Base-by-base conservation (phyloP, 2,329 filamentous ascomycete genomes). In the Cercospora janseana region DNA sequence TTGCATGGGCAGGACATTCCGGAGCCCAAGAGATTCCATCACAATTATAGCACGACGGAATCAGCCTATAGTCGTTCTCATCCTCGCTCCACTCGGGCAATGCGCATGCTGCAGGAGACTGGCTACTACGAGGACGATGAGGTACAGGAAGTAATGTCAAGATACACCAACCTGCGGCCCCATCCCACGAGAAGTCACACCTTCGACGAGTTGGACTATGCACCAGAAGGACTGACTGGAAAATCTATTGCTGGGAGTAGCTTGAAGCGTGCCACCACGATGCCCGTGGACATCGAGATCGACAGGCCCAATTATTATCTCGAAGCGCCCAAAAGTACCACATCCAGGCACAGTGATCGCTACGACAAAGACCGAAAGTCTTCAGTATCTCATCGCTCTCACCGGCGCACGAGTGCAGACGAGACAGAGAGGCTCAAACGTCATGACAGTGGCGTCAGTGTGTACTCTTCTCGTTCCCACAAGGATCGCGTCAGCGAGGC, bases 71-170 rank as follows among this genome's bases (percentile, higher is more conserved):
- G 55, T 35, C 60, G 57, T 20, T 56, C 59, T 8, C 58, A 54
- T 34, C 56, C 47, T 28, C 59, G 47, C 26, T 52, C 53, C 9
- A 57, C 60, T 10, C 57, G 57, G 24, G 55, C 55, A 2, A 58
- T 61, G 49, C 64, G 63, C 34, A 69, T 72, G 35, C 71, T 75
- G 45, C 72, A 74, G 55, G 64, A 69, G 3, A 66, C 51, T n/a
- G 56, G 55, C 18, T 44, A 57, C 44, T 51, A 55, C 29, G 51
- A 61, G 4, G 61, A 63, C 26, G 57, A 53, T 18, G 60, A 60
- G 10, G 42, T 65, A 4, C 54, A 59, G 26, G 58, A 61, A 27
- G 54, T 51, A 12, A 49, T 64, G 20, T 57, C 55, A 23, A 52
- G 62, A 4, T 56, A 60, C 37, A 60, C 56, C 9, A 47, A 54